Base-by-base conservation (phyloP, 169 alveolate genomes). In the Plasmodium cynomolgi region DNA sequence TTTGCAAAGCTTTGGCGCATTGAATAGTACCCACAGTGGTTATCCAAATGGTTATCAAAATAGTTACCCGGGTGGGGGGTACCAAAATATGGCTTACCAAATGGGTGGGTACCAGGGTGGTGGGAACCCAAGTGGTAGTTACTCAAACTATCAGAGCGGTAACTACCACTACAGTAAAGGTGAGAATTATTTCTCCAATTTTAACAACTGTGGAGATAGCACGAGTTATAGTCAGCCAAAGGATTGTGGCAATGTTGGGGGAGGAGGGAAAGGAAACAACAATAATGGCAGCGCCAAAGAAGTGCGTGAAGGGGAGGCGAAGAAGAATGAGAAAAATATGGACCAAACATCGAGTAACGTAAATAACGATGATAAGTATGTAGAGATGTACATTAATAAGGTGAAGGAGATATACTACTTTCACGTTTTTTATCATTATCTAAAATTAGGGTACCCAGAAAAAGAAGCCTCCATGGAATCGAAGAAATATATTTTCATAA, bases 401-500 rank as follows among this genome's bases (percentile, higher is more conserved):
- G 94, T 88, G 71, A 88, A 88, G 54, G 94, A 88, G 50, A 88
- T 88, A 58, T 88, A 88, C 50, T 88, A 88, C 50, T 88, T 88
- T 77, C 94, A 88, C 82, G 94, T 88, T 13, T 88, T 88, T 73
- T 88, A 88, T 39, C 94, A 88, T 88, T 88, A 88, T 50, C n/a
- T 88, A 79, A 88, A 88, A 62, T 79, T 88, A 79, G 94, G 94
- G 20, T 88, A 41, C 29, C 94, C 94, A 33, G 94, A 88, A 79
- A 88, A 88, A 15, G 94, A 88, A 29, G 94, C 94, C 11, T 84
- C 94, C 7, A 80, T 88, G 20, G 94, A 88, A 79, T 88, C 94
- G 34, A 88, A 88, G n/a, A 88, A 88, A n/a, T 88, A 88, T 44
- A 88, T 88, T 34, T 88, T 79, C 47, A 29, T 88, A 79, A 88